These are phyloP conservation scores for Crassisporium funariophilum DNA, from an alignment of 768 basidiomycete species.

Conservation along the genomic window DNA sequence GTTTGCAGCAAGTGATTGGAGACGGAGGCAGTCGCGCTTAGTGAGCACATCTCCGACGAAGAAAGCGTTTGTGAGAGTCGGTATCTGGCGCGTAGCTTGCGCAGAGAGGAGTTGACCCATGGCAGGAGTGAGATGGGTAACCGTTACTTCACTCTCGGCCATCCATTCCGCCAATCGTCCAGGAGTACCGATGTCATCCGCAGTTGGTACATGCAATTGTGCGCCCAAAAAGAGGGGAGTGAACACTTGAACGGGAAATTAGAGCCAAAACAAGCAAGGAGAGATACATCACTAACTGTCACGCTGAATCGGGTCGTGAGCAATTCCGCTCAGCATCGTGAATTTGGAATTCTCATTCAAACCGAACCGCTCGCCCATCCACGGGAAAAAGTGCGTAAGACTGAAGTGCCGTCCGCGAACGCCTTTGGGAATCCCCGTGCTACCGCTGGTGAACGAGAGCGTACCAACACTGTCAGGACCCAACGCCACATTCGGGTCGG, in stretches of 20 bases:
- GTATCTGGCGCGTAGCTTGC: constrained; percentile 80
- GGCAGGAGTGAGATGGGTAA: constrained; percentile 98
- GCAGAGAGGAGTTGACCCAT: constrained; percentile 97
- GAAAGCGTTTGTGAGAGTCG: constrained; percentile 87
- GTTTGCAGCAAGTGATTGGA: constrained; percentile 90
- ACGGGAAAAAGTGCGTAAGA: constrained; percentile 98
- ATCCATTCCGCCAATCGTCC: constrained; percentile 98
- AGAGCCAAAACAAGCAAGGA: constrained; percentile 7
- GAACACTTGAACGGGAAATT: constrained; percentile 65
- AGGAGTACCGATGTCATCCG: constrained; percentile 95
- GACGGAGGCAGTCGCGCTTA: constrained; percentile 93
- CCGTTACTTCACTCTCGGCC: constrained; percentile 85
- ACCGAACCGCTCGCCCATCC: constrained; percentile 93
- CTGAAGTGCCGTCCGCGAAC: constrained; percentile 94
- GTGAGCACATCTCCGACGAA: constrained; percentile 99
- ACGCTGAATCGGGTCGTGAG: constrained; percentile 98
- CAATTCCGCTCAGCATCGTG: constrained; percentile 98
- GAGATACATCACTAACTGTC: constrained; percentile 71
- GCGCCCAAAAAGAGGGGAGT: constrained; percentile 98
- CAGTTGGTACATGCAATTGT: constrained; percentile 91
- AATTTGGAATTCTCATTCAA: constrained; percentile 78
- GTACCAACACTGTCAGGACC: constrained; percentile 98
- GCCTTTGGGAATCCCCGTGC: constrained; percentile 98
- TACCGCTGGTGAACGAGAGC: constrained; percentile 94
- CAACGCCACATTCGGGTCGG: constrained; percentile 78